A percentile compares a stretch with the other conserved stretches of the same genome.
Conservation (phyloP, 2,329 filamentous ascomycete genomes). For the Pyricularia pennisetigena region DNA sequence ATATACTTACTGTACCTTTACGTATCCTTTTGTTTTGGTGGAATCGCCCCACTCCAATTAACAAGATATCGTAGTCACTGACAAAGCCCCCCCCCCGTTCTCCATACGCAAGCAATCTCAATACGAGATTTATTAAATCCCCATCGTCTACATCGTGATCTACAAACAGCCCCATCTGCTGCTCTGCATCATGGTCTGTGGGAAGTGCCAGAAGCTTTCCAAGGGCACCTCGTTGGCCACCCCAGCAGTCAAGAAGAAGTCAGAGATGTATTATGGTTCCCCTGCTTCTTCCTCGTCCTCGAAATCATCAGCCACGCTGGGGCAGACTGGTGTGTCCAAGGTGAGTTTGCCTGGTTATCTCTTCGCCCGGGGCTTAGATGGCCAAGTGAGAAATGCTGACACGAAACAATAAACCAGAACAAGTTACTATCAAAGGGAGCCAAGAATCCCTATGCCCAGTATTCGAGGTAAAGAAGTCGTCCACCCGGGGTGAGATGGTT, state of each 20-base stretch:
- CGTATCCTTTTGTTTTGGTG: background rate
- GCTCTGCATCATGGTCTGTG: conserved; percentile 37
- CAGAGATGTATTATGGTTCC: conserved; percentile 56
- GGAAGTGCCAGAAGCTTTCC: conserved; percentile 51
- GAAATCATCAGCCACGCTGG: conserved; percentile 42
- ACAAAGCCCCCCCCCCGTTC: background rate
- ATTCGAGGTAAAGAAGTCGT: conserved; percentile 30
- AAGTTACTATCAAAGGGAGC: conserved; percentile 55
- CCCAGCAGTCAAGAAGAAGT: conserved; percentile 57
- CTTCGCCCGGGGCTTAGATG: background rate
- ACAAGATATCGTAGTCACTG: background rate
- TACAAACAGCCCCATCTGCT: background rate
- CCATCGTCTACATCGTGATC: background rate
- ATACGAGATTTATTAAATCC: background rate
- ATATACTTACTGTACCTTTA: background rate
- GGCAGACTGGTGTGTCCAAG: conserved; percentile 49
- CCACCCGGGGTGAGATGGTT: background rate
- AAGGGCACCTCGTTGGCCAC: conserved; percentile 53
- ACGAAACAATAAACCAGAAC: conserved; percentile 30
- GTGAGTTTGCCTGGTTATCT: conserved; percentile 20
- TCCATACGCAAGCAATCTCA: background rate
- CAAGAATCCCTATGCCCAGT: conserved; percentile 56
- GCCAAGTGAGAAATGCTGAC: background rate
- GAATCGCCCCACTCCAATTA: background rate
- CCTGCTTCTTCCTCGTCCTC: conserved; percentile 30